Percentiles rank a stretch among this genome's conserved stretches.
Evolutionary conservation across 768 basidiomycete genomes (phyloP).

Genomic region (Lentinula boryana): DNA sequence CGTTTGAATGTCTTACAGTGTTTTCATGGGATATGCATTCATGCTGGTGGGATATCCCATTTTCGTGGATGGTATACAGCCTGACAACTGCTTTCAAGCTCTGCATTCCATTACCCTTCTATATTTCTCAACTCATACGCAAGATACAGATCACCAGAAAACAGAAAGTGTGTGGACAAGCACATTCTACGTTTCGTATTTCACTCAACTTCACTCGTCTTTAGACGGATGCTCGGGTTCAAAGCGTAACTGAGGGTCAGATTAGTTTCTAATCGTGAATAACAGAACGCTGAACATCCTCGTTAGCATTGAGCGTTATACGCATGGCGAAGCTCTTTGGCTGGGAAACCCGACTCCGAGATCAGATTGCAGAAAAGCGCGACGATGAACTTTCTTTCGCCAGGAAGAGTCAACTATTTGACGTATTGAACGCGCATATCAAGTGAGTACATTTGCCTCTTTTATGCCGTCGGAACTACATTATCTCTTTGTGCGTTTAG

Average conservation of each 20-base stretch:
- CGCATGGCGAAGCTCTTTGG: constrained; percentile 53
- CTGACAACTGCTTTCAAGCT: not conserved
- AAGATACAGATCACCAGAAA: constrained; percentile 9
- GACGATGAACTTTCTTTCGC: constrained; percentile 39
- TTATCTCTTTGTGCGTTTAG: constrained; percentile 17
- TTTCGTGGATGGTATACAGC: too few relatives aligned
- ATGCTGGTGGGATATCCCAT: constrained; percentile 12
- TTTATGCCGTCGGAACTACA: not conserved
- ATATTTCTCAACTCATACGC: constrained; percentile 23
- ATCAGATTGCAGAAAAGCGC: constrained; percentile 36
- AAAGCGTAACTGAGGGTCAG: constrained; percentile 39
- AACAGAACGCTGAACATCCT: constrained; percentile 25
- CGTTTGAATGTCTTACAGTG: not conserved
- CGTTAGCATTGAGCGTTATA: constrained; percentile 32
- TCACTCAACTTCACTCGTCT: constrained; percentile 23
- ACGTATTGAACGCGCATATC: constrained; percentile 28
- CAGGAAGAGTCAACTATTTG: constrained; percentile 33
- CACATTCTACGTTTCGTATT: not conserved
- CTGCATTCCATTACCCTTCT: constrained; percentile 37
- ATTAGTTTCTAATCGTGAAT: constrained; percentile 21
- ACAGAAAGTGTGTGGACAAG: constrained; percentile 6
- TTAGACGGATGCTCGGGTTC: constrained; percentile 45
- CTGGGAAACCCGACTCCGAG: constrained; percentile 38
- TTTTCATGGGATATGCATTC: not conserved
- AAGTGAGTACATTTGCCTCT: constrained; percentile 24